Evolutionary conservation across 1,139 yeast species (phyloP).

Genomic region (Keqinozyma sinolaborantium): DNA sequence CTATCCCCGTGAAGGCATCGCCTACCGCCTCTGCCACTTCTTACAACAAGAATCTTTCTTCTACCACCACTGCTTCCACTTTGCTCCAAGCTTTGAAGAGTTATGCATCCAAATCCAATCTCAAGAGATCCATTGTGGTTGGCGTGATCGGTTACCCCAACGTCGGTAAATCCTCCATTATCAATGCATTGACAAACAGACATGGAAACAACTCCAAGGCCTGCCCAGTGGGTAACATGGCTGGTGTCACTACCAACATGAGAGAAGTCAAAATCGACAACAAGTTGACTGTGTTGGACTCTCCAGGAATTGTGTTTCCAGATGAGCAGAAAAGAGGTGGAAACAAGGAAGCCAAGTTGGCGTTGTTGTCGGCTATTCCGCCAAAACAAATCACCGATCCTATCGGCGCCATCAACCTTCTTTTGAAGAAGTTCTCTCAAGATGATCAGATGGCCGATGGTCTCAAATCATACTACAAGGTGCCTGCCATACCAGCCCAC

Average conservation of each 20-base stretch:
- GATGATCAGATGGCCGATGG: constrained; percentile 72
- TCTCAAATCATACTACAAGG: constrained; percentile 65
- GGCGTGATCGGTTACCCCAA: constrained; percentile 98
- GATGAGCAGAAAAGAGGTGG: constrained; percentile 50
- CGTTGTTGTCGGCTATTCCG: constrained; percentile 85
- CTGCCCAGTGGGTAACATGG: constrained; percentile 97
- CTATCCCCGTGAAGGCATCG: constrained; percentile 79
- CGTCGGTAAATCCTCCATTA: constrained; percentile 89
- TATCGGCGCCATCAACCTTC: constrained; percentile 70
- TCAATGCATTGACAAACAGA: constrained; percentile 82
- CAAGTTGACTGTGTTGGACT: constrained; percentile 83
- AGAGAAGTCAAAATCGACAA: constrained; percentile 92
- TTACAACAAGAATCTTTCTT: constrained; percentile 76
- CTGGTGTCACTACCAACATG: constrained; percentile 91
- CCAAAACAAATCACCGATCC: constrained; percentile 87
- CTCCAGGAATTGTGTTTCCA: constrained; percentile 98
- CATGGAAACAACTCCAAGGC: constrained; percentile 68
- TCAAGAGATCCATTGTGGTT: constrained; percentile 88
- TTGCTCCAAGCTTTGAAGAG: constrained; percentile 80
- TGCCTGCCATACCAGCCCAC: constrained; percentile 76
- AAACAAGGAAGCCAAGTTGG: constrained; percentile 83
- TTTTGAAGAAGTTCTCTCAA: constrained; percentile 71
- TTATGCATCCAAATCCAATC: constrained; percentile 77
- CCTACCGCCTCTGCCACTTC: constrained; percentile 53
- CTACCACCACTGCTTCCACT: constrained; percentile 67